Conservation (phyloP, 352 stramenopile species). For the Globisporangium iwayamae region DNA sequence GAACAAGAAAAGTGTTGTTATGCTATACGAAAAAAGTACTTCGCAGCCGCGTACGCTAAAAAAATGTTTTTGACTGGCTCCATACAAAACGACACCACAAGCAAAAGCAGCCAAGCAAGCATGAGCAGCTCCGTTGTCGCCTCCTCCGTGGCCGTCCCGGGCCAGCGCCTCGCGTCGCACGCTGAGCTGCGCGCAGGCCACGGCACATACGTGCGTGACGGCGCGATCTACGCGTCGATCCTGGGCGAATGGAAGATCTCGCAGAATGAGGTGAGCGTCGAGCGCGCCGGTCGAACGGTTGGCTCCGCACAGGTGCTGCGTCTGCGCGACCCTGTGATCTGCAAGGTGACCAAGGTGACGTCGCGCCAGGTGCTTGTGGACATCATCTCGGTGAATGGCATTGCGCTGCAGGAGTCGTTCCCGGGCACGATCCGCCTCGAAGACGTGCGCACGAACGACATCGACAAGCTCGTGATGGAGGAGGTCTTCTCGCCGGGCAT, state of each 20-base stretch:
- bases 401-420: constrained; percentile 78
- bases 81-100: constrained; percentile 16
- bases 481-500: constrained; percentile 64
- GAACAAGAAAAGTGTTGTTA: not conserved
- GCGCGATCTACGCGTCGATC: constrained; percentile 67
- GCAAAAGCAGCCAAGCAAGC: constrained; percentile 15
- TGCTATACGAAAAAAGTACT: not conserved
- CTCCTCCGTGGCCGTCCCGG: constrained; percentile 39
- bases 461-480: constrained; percentile 81
- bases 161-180: constrained; percentile 45
- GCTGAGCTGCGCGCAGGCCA: constrained; percentile 35
- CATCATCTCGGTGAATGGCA: constrained; percentile 64
- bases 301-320: constrained; percentile 69
- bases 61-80: constrained; percentile 1
- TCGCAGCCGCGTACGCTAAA: not conserved
- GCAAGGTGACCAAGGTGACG: constrained; percentile 65
- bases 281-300: constrained; percentile 46
- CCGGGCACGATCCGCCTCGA: constrained; percentile 74
- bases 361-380: constrained; percentile 74
- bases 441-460: constrained; percentile 73
- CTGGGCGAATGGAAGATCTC: constrained; percentile 42
- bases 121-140: constrained; percentile 25
- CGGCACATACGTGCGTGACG: constrained; percentile 59
- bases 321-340: constrained; percentile 63
- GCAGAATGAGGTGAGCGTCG: constrained; percentile 41